Evolutionary conservation across 768 basidiomycete genomes (phyloP).

Genomic region (Polyporus arcularius): DNA sequence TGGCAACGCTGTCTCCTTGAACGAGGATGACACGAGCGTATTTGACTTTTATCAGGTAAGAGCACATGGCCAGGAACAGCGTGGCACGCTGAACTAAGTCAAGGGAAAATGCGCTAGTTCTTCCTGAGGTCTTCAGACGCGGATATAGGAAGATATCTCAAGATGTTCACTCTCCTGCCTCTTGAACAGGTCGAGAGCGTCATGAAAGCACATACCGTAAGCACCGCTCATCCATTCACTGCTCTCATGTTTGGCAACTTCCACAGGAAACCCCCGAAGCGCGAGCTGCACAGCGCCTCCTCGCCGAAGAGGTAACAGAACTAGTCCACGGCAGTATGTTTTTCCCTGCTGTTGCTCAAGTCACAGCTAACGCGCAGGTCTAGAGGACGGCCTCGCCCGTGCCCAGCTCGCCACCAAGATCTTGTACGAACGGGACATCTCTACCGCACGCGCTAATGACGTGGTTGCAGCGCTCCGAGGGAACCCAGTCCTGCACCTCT

Average conservation of each 20-base stretch:
- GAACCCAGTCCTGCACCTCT: conserved; percentile 65
- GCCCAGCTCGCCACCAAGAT: conserved; percentile 27
- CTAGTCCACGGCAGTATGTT: conserved; percentile 32
- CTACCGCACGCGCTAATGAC: conserved; percentile 48
- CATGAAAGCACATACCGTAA: conserved; percentile 61
- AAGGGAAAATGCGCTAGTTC: conserved; percentile 55
- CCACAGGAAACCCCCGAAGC: conserved; percentile 25
- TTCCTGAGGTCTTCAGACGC: conserved; percentile 81
- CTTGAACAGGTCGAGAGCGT: conserved; percentile 55
- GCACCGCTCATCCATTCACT: not conserved
- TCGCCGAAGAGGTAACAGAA: conserved; percentile 31
- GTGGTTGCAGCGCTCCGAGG: conserved; percentile 61
- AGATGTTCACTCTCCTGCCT: conserved; percentile 79
- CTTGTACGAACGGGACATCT: conserved; percentile 28
- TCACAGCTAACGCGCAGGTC: not conserved
- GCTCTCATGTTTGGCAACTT: not conserved
- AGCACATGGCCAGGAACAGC: not conserved
- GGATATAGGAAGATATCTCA: conserved; percentile 79
- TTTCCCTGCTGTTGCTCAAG: not conserved
- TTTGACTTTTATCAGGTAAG: conserved; percentile 94
- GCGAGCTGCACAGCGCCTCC: conserved; percentile 27
- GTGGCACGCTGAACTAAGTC: not conserved
- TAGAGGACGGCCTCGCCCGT: conserved; percentile 25
- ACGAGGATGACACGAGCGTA: conserved; percentile 73
- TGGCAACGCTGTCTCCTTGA: conserved; percentile 94